Conservation (phyloP, 768 basidiomycete species). For the Tylopilus sp. region DNA sequence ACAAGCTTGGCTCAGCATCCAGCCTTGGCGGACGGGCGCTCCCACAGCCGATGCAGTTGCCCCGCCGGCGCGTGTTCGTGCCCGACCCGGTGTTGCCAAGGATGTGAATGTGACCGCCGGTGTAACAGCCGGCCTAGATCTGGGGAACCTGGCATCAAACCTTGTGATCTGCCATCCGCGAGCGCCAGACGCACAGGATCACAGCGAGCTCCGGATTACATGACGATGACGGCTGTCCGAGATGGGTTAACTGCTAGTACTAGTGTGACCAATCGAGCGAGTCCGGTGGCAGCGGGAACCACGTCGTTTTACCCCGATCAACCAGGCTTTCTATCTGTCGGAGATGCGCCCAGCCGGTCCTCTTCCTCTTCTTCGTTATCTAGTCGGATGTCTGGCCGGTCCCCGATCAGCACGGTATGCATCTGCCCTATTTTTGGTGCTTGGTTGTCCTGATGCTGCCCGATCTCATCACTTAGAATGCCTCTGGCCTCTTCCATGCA, state of each 20-base stretch:
- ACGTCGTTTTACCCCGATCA: constrained; percentile 23
- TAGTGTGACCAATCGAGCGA: constrained; percentile 17
- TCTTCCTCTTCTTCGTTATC: constrained; percentile 32
- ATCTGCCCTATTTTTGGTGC: not conserved
- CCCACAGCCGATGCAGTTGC: constrained; percentile 35
- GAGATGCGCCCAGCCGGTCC: constrained; percentile 29
- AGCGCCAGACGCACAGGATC: constrained; percentile 17
- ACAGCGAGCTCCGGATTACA: constrained; percentile 30
- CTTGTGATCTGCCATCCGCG: constrained; percentile 8
- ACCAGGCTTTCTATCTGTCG: constrained; percentile 18
- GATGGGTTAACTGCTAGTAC: constrained; percentile 28
- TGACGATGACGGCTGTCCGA: constrained; percentile 31
- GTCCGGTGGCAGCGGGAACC: constrained; percentile 8
- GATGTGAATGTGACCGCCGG: constrained; percentile 28
- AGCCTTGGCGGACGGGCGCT: constrained; percentile 24
- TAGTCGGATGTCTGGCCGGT: constrained; percentile 31
- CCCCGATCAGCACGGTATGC: constrained; percentile 28
- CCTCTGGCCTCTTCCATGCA: constrained; percentile 22
- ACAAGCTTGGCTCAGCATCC: constrained; percentile 16
- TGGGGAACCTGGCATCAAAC: constrained; percentile 33
- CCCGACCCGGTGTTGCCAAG: constrained; percentile 29
- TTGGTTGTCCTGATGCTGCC: constrained; percentile 1
- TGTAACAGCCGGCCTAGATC: constrained; percentile 18
- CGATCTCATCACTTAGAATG: constrained; percentile 23
- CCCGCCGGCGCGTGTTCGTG: constrained; percentile 32